A percentile compares a stretch with the other conserved stretches of the same genome.
Evolutionary conservation across 768 basidiomycete species (phyloP).

Genomic region (Exidia glandulosa): DNA sequence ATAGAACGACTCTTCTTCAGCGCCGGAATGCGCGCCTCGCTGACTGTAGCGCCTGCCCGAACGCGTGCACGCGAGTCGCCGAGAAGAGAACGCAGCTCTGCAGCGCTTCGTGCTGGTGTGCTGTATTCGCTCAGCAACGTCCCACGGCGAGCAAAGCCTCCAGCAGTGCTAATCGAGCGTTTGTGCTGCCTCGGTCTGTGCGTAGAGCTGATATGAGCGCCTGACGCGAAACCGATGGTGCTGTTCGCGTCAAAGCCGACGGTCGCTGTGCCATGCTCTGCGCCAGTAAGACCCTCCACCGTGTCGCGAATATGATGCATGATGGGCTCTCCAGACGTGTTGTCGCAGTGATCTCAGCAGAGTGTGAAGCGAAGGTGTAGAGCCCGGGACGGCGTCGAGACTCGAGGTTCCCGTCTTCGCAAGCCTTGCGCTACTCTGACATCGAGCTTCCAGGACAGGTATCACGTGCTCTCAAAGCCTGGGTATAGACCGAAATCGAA

Average conservation of each 20-base stretch:
- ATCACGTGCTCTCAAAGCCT: too few relatives aligned
- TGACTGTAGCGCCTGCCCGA: conserved; percentile 39
- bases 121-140: conserved; percentile 45
- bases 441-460: too few relatives aligned
- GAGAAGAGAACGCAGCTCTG: conserved; percentile 50
- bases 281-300: conserved; percentile 37
- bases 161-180: conserved; percentile 3
- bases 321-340: too few relatives aligned
- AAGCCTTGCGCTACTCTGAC: too few relatives aligned
- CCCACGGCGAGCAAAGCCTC: conserved; percentile 29
- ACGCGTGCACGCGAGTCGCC: conserved; percentile 50
- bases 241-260: conserved; percentile 27
- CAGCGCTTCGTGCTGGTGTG: conserved; percentile 36
- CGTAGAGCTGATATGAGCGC: neutral
- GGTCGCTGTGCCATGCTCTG: conserved; percentile 37
- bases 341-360: too few relatives aligned
- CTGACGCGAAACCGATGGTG: neutral
- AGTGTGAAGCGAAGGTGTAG: too few relatives aligned
- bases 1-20: conserved; percentile 8
- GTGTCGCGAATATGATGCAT: too few relatives aligned
- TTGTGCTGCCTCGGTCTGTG: conserved; percentile 5
- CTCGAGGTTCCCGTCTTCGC: too few relatives aligned
- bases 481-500: too few relatives aligned
- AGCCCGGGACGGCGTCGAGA: too few relatives aligned
- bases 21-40: conserved; percentile 5